phyloP scores from a whole-genome alignment of 2,329 filamentous ascomycete genomes.

The Bertia moriformis region DNA sequence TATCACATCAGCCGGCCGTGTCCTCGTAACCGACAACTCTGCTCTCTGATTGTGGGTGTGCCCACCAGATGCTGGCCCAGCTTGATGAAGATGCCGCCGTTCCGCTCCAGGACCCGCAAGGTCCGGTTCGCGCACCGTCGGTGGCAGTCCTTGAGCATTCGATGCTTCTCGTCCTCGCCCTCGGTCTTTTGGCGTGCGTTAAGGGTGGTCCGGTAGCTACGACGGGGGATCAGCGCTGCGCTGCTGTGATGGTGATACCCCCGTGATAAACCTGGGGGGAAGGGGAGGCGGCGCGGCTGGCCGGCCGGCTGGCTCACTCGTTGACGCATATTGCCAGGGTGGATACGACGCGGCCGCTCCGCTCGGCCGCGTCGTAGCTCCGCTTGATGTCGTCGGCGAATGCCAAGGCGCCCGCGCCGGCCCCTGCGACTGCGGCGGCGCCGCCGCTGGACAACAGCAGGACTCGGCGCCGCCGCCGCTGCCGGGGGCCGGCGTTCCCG shows the following conservation, averaged over 20 bases:
- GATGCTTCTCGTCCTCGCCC: slow-evolving; percentile 49
- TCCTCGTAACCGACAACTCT: no score
- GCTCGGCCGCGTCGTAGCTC: slow-evolving; percentile 59
- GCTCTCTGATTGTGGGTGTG: not conserved
- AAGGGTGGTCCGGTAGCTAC: slow-evolving; percentile 74
- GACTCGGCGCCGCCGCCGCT: slow-evolving; percentile 14
- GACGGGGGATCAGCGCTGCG: not conserved
- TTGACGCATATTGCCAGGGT: slow-evolving; percentile 72
- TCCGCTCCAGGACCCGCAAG: slow-evolving; percentile 75
- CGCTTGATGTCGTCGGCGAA: slow-evolving; percentile 61
- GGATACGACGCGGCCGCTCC: slow-evolving; percentile 64
- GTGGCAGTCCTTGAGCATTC: slow-evolving; percentile 69
- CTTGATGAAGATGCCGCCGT: slow-evolving; percentile 97
- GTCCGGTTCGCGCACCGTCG: slow-evolving; percentile 84
- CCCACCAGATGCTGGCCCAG: slow-evolving; percentile 76
- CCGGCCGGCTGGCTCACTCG: no score
- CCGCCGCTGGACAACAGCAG: slow-evolving; percentile 34
- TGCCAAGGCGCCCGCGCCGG: slow-evolving; percentile 20
- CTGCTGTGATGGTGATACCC: not conserved
- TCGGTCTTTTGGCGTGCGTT: slow-evolving; percentile 50
- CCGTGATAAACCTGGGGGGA: not conserved
- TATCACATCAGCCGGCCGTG: no score
- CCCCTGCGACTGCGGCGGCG: slow-evolving; percentile 14
- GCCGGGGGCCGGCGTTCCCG: no score
- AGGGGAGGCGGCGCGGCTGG: no score